Percentiles rank a stretch among this genome's conserved stretches.
phyloP scores from a whole-genome alignment of 768 basidiomycete species.

The Leccinum pellstonianum region DNA sequence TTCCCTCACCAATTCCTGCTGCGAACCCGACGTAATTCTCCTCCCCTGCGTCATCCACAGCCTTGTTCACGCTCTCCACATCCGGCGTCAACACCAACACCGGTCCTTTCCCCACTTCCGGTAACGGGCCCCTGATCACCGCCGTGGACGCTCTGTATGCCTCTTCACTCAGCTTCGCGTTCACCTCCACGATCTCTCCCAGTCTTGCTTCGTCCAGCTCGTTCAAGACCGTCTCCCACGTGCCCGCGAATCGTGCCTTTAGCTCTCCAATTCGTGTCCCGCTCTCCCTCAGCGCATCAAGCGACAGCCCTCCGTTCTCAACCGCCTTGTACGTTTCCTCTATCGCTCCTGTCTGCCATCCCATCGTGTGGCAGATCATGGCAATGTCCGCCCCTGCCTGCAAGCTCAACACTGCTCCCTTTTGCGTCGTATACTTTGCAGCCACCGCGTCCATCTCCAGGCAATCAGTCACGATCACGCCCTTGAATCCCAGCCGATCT shows the following conservation, averaged over 20 bases:
- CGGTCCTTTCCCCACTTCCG: constrained; percentile 32
- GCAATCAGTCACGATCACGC: constrained; percentile 71
- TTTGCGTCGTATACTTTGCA: constrained; percentile 33
- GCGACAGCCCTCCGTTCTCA: constrained; percentile 39
- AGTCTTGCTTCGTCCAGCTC: constrained; percentile 27
- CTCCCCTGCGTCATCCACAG: constrained; percentile 57
- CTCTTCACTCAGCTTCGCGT: constrained; percentile 41
- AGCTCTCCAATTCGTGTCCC: constrained; percentile 46
- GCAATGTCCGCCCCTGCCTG: constrained; percentile 68
- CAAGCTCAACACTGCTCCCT: constrained; percentile 54
- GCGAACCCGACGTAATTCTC: constrained; percentile 57
- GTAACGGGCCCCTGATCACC: constrained; percentile 41
- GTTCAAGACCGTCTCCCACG: constrained; percentile 41
- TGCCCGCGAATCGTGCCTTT: constrained; percentile 50
- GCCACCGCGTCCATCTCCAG: constrained; percentile 76
- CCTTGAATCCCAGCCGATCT: constrained; percentile 48
- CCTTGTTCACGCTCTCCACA: constrained; percentile 56
- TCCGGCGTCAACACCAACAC: constrained; percentile 55
- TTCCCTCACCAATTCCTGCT: constrained; percentile 32
- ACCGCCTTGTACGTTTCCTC: constrained; percentile 52
- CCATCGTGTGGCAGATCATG: constrained; percentile 70
- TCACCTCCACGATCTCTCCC: constrained; percentile 36
- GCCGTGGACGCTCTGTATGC: constrained; percentile 51
- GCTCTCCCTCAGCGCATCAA: constrained; percentile 41
- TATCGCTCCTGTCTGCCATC: constrained; percentile 52